Percentiles rank a stretch among this genome's conserved stretches.
phyloP scores from a whole-genome alignment of 2,329 filamentous ascomycete species.

The Diplodia corticola region DNA sequence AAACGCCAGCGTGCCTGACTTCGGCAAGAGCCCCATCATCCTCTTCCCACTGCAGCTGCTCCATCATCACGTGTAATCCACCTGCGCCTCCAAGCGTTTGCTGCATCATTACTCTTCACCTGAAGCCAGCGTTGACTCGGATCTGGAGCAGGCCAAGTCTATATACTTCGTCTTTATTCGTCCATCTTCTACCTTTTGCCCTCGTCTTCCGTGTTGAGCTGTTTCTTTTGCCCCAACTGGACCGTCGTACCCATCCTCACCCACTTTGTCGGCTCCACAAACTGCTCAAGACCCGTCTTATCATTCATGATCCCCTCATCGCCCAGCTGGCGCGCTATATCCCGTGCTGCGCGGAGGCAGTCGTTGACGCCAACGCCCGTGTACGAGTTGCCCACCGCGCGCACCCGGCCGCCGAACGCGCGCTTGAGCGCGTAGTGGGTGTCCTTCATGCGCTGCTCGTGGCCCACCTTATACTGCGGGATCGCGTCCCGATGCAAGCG shows the following conservation, averaged over 20 bases:
- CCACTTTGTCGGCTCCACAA: slow-evolving; percentile 26
- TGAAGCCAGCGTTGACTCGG: too few species aligned
- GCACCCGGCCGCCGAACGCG: slow-evolving; percentile 63
- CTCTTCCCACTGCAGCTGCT: too few species aligned
- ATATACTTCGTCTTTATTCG: neutral
- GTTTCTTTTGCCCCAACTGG: neutral
- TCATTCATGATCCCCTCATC: slow-evolving; percentile 32
- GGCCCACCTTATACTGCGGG: slow-evolving; percentile 85
- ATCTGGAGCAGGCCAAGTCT: neutral
- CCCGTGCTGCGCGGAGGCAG: slow-evolving; percentile 56
- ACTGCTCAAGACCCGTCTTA: slow-evolving; percentile 43
- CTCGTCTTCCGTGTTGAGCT: neutral
- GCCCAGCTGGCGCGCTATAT: slow-evolving; percentile 48
- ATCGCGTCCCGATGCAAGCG: slow-evolving; percentile 72
- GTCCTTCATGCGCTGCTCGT: slow-evolving; percentile 61
- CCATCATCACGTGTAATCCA: too few species aligned
- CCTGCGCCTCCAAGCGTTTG: too few species aligned
- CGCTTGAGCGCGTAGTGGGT: slow-evolving; percentile 57
- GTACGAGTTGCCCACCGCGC: slow-evolving; percentile 57
- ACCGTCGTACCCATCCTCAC: slow-evolving; percentile 1
- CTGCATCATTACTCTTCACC: too few species aligned
- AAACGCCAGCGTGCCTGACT: neutral
- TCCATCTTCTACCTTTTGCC: neutral
- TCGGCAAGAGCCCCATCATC: too few species aligned
- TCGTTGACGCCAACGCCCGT: slow-evolving; percentile 53